Evolutionary conservation across 805 yeast genomes (phyloP).

Genomic region (Pichia heedii): DNA sequence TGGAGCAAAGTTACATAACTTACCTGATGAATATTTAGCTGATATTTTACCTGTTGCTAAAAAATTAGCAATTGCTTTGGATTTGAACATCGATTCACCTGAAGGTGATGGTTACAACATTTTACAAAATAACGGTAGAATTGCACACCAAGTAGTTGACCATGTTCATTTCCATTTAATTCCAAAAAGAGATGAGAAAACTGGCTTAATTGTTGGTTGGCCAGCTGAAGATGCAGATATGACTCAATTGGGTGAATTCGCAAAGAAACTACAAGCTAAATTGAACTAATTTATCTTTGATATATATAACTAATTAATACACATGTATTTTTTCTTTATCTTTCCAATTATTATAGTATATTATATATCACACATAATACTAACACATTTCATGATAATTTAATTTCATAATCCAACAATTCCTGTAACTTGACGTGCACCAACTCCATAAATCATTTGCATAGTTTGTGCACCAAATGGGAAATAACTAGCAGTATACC

Average conservation of each 20-base stretch:
- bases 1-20: slow-evolving; percentile 84
- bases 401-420: slow-evolving; percentile 32
- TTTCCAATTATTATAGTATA: background rate
- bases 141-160: slow-evolving; percentile 93
- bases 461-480: slow-evolving; percentile 87
- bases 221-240: slow-evolving; percentile 79
- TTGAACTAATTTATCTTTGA: slow-evolving; percentile 11
- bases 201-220: slow-evolving; percentile 90
- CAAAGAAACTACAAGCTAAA: slow-evolving; percentile 47
- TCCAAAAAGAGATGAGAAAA: slow-evolving; percentile 65
- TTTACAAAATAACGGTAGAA: slow-evolving; percentile 86
- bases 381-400: too few relatives aligned
- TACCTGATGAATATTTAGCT: slow-evolving; percentile 83
- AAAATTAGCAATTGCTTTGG: slow-evolving; percentile 68
- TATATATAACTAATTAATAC: too few relatives aligned
- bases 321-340: background rate
- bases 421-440: slow-evolving; percentile 26
- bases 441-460: slow-evolving; percentile 39
- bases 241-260: slow-evolving; percentile 58
- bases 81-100: slow-evolving; percentile 52
- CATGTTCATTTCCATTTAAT: slow-evolving; percentile 97
- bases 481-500: slow-evolving; percentile 87
- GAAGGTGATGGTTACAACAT: slow-evolving; percentile 76
- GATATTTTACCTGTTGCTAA: slow-evolving; percentile 86
- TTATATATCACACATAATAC: too few relatives aligned